These are phyloP conservation scores for Ustilago shanxiensis DNA, from an alignment of 1,284 basidiomycete genomes.

Conservation along the genomic window DNA sequence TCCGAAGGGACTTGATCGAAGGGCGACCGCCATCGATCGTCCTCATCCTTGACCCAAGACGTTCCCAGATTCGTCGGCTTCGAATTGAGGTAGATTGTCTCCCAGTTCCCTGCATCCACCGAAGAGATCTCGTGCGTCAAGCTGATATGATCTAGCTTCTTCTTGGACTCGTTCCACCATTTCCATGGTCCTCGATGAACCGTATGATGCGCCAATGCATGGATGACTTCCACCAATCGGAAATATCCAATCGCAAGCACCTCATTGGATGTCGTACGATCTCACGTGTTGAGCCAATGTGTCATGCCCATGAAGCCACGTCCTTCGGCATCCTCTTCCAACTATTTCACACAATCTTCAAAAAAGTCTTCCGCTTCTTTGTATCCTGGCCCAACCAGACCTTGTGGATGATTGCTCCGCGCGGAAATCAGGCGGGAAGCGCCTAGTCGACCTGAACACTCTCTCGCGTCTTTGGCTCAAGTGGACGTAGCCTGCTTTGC, in stretches of 20 bases:
- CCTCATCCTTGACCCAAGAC: conserved; percentile 16
- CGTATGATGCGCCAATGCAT: conserved; percentile 28
- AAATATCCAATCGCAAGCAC: conserved; percentile 35
- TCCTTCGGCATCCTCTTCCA: conserved; percentile 26
- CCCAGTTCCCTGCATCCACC: conserved; percentile 25
- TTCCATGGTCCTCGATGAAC: conserved; percentile 26
- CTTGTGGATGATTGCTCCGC: too few relatives aligned
- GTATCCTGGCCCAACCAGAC: conserved; percentile 26
- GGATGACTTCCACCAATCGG: conserved; percentile 32
- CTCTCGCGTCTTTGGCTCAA: neutral
- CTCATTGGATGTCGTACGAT: conserved; percentile 28
- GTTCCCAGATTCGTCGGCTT: conserved; percentile 34
- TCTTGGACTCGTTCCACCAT: conserved; percentile 31
- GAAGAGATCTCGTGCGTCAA: conserved; percentile 38
- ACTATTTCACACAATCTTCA: conserved; percentile 23
- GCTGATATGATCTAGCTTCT: conserved; percentile 21
- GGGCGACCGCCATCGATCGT: conserved; percentile 32
- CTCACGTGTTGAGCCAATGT: conserved; percentile 30
- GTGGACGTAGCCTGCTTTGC: neutral
- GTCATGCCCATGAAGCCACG: conserved; percentile 45
- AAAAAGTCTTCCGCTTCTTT: conserved; percentile 29
- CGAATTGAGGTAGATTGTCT: conserved; percentile 29
- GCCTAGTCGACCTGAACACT: too few relatives aligned
- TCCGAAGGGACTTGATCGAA: conserved; percentile 17
- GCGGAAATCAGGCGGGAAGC: too few relatives aligned